Evolutionary conservation across 345 rosid species (phyloP).

Genomic region (sweet orange (Citrus sinensis)): DVS_A1.0 CM039165.1:26758001-26758500

Average conservation of each 20-base stretch:
- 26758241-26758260: not conserved
- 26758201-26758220: not conserved
- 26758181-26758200: not conserved
- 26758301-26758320: not conserved
- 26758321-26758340: not conserved
- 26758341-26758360: not conserved
- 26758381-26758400: not conserved
- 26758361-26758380: not conserved
- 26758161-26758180: not conserved
- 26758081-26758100: not conserved
- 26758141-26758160: not conserved
- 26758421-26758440: too few relatives aligned
- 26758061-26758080: not conserved
- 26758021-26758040: constrained; percentile 5
- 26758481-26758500: too few relatives aligned
- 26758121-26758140: constrained; percentile 10
- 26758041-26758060: not conserved
- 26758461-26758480: too few relatives aligned
- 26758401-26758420: not conserved
- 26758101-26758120: not conserved
- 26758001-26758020: not conserved
- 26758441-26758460: too few relatives aligned
- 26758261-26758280: not conserved
- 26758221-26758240: not conserved
- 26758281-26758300: constrained; percentile 5